Conservation (phyloP, 1,284 basidiomycete species). For the Ustilago xerochloae region DNA sequence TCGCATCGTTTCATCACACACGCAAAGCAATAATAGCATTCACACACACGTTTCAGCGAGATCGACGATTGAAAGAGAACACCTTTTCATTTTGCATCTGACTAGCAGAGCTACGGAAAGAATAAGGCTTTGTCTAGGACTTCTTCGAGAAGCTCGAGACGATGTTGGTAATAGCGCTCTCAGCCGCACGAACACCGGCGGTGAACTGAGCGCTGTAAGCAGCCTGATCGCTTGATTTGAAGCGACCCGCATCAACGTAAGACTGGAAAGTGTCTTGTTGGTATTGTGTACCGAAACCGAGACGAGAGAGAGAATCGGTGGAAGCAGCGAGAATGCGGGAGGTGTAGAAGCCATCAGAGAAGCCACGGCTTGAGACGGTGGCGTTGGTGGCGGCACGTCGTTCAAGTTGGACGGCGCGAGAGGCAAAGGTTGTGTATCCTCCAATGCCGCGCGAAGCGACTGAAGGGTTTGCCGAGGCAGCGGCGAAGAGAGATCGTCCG, state of each 20-base stretch:
- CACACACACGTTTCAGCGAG: background rate
- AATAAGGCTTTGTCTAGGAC: slow-evolving; percentile 3
- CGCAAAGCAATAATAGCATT: background rate
- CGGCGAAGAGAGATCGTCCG: slow-evolving; percentile 23
- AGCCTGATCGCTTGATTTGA: slow-evolving; percentile 15
- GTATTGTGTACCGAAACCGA: slow-evolving; percentile 78
- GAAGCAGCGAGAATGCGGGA: slow-evolving; percentile 74
- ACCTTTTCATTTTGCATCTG: no score
- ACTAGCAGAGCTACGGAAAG: background rate
- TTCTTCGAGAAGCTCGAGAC: slow-evolving; percentile 24
- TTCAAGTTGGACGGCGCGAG: slow-evolving; percentile 11
- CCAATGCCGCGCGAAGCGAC: slow-evolving; percentile 19
- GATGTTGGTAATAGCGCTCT: slow-evolving; percentile 41
- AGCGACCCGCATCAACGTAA: slow-evolving; percentile 27
- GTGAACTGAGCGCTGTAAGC: slow-evolving; percentile 45
- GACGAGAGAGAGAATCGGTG: slow-evolving; percentile 72
- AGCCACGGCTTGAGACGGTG: slow-evolving; percentile 69
- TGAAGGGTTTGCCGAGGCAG: background rate
- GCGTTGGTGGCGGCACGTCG: slow-evolving; percentile 9
- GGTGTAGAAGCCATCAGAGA: slow-evolving; percentile 75
- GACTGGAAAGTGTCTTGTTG: slow-evolving; percentile 70
- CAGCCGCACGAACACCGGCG: slow-evolving; percentile 43
- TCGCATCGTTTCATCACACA: no score
- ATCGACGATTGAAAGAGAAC: background rate
- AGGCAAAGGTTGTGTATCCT: slow-evolving; percentile 29